Base-by-base conservation (phyloP, 129 eudicot species). In the Scalesia atractyloides region DNA sequence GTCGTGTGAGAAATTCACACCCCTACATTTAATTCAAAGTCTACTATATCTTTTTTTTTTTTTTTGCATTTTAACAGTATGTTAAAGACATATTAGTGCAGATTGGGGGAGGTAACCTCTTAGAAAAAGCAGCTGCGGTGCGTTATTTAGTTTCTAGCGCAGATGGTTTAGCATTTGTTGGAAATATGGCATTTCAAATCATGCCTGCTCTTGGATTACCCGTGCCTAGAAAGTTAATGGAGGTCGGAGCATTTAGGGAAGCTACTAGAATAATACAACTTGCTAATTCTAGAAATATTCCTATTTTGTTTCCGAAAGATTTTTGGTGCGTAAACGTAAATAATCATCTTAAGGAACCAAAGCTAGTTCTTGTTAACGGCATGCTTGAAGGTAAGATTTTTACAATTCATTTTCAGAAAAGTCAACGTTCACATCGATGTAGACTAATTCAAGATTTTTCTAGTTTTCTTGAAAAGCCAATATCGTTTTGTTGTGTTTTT, bases 181-280 rank as follows among this genome's bases (percentile, higher is more conserved):
- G 98, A 69, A 78, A 69, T 81, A 87, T 85, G 86, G 88, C 91
- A n/a, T 89, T 89, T 73, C 98, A 89, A 78, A 80, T 92, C 69
- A 92, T 92, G 96, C 89, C 89, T 82, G 98, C 91, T 73, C 80
- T 81, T 30, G 96, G 95, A 64, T 47, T 86, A 36, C 80, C 84
- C 7, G 88, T 89, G 51, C 91, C 96, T 62, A 68, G 57, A 76
- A 82, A 82, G 16, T 82, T 79, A 73, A 81, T 92, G 65, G 96
- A 92, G 69, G 66, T 19, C 46, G 84, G 87, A 72, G 84, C 89
- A n/a, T 41, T 65, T 52, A 48, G 82, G 43, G 94, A 82, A 74
- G 95, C 96, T 54, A 68, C 63, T 51, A 50, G 68, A 14, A 62
- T 92, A 47, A 68, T 89, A 59, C 77, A 87, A 73, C 18, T 52